phyloP scores from a whole-genome alignment of 306 rosid genomes.

The Hippophae tibetana region DNA sequence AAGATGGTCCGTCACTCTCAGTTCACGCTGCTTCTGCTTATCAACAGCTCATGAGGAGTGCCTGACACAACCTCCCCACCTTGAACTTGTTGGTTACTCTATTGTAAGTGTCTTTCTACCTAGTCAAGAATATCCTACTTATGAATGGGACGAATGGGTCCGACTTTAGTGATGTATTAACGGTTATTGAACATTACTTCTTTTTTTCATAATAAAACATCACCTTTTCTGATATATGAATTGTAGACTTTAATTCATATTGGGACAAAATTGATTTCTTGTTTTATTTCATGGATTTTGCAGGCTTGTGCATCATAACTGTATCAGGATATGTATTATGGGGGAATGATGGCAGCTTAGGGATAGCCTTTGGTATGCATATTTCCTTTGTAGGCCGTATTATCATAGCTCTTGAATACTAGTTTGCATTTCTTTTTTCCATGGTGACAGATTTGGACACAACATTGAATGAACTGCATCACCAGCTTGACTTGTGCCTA shows the following conservation, averaged over 20 bases:
- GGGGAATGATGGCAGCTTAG: conserved; percentile 18
- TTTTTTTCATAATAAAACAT: background rate
- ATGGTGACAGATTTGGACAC: background rate
- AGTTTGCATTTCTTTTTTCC: background rate
- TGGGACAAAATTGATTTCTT: conserved; percentile 21
- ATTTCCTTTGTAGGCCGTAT: background rate
- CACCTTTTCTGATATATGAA: conserved; percentile 12
- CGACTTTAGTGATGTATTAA: too few relatives aligned
- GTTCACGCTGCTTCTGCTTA: conserved; percentile 33
- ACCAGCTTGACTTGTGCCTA: background rate
- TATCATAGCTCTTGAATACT: background rate
- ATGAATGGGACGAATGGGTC: background rate
- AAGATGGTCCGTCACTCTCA: conserved; percentile 6
- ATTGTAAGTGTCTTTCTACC: conserved; percentile 41
- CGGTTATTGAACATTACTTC: too few relatives aligned
- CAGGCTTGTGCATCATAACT: conserved; percentile 20
- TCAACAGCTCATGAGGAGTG: conserved; percentile 45
- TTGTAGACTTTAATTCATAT: conserved; percentile 18
- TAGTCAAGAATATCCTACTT: background rate
- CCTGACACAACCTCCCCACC: conserved; percentile 54
- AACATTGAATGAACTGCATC: too few relatives aligned
- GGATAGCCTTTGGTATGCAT: conserved; percentile 28
- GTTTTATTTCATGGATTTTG: background rate
- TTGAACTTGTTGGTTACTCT: conserved; percentile 94
- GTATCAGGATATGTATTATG: conserved; percentile 20